Evolutionary conservation across 176 grass and related monocot species (phyloP).

Genomic region (Ananas comosus): DNA sequence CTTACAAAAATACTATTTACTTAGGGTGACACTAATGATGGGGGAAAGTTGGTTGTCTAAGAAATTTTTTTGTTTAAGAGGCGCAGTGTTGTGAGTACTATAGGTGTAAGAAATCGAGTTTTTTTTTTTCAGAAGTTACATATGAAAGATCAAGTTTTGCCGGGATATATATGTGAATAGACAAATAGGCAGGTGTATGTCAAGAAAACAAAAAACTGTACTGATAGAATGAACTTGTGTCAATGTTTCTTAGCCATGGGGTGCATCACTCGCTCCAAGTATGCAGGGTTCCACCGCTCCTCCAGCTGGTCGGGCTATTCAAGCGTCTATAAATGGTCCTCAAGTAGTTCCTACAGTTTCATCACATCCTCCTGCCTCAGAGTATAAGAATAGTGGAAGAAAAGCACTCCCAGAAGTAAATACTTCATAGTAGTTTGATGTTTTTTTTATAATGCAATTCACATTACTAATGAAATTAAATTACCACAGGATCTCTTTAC

Average conservation of each 20-base stretch:
- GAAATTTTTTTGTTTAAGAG: too few relatives aligned
- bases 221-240: not conserved
- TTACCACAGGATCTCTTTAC: slow-evolving; percentile 40
- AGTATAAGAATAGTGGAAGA: slow-evolving; percentile 21
- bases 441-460: slow-evolving; percentile 9
- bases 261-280: slow-evolving; percentile 11
- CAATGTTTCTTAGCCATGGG: slow-evolving; percentile 25
- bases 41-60: too few relatives aligned
- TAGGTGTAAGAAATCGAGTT: too few relatives aligned
- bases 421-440: slow-evolving; percentile 3
- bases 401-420: slow-evolving; percentile 47
- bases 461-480: not conserved
- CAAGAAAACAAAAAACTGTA: too few relatives aligned
- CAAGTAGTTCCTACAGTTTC: slow-evolving; percentile 12
- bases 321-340: slow-evolving; percentile 17
- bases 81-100: too few relatives aligned
- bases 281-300: slow-evolving; percentile 3
- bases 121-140: too few relatives aligned
- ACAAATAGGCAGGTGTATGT: too few relatives aligned
- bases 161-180: too few relatives aligned
- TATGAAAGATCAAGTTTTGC: too few relatives aligned
- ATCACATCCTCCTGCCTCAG: slow-evolving; percentile 9
- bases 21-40: too few relatives aligned
- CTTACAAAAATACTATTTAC: too few relatives aligned
- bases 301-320: slow-evolving; percentile 21